Evolutionary conservation across 495 filamentous ascomycete species (phyloP).

Genomic region (Recurvomyces mirabilis): DNA sequence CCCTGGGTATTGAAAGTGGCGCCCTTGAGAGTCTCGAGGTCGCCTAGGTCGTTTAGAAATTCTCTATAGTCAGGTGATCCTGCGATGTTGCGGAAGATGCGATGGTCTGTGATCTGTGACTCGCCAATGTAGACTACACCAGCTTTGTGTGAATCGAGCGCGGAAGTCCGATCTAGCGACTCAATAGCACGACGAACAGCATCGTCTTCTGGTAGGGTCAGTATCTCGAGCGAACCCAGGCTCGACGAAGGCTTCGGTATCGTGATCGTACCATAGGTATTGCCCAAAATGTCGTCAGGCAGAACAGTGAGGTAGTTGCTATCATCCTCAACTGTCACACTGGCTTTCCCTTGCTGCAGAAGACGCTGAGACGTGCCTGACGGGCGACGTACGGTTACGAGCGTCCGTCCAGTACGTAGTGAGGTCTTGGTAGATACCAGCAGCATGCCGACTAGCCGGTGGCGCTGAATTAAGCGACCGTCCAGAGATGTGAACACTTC

Average conservation of each 20-base stretch:
- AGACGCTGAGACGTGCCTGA: conserved; percentile 10
- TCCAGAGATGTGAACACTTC: conserved; percentile 6
- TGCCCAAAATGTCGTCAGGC: conserved; percentile 40
- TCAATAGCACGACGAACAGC: conserved; percentile 64
- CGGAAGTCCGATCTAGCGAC: conserved; percentile 74
- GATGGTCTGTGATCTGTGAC: conserved; percentile 65
- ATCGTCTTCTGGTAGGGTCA: conserved; percentile 69
- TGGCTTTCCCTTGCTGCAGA: not conserved
- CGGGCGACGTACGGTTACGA: conserved; percentile 14
- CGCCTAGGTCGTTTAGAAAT: conserved; percentile 71
- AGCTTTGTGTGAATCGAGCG: conserved; percentile 90
- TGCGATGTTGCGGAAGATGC: conserved; percentile 72
- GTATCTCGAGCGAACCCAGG: conserved; percentile 40
- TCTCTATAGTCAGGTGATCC: conserved; percentile 77
- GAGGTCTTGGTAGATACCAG: conserved; percentile 15
- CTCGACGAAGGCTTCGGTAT: conserved; percentile 4
- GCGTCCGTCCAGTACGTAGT: conserved; percentile 8
- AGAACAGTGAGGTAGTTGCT: conserved; percentile 21
- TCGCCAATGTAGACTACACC: conserved; percentile 86
- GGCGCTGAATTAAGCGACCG: conserved; percentile 6
- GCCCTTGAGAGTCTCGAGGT: conserved; percentile 62
- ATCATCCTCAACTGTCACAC: not conserved
- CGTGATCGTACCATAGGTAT: conserved; percentile 8
- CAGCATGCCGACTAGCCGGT: conserved; percentile 10
- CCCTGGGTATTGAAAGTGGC: conserved; percentile 90